These are phyloP conservation scores for Colletotrichum sp. DNA, from an alignment of 2,329 filamentous ascomycete genomes.

Conservation along the genomic window DNA sequence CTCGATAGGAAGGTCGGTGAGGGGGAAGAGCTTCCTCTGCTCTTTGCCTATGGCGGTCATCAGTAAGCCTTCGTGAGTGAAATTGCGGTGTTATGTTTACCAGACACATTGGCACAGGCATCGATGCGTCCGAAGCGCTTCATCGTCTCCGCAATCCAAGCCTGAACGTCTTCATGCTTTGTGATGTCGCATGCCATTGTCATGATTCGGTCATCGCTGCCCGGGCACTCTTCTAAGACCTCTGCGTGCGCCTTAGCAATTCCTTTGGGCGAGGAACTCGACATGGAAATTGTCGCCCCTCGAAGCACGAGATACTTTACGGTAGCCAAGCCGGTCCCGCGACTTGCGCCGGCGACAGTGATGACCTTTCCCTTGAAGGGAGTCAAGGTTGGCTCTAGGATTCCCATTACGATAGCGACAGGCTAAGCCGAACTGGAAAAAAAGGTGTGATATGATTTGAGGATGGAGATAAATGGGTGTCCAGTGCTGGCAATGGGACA, in stretches of 20 bases:
- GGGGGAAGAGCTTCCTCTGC: slow-evolving; percentile 30
- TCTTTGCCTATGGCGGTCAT: slow-evolving; percentile 1
- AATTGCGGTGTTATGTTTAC: neutral
- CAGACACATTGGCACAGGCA: slow-evolving; percentile 4
- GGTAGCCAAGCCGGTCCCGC: slow-evolving; percentile 21
- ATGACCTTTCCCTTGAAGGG: slow-evolving; percentile 25
- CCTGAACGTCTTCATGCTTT: neutral
- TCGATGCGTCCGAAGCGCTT: neutral
- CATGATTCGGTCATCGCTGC: neutral
- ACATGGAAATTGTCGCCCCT: slow-evolving; percentile 25
- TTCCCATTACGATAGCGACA: slow-evolving; percentile 12
- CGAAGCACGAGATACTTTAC: slow-evolving; percentile 24
- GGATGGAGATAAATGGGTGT: neutral
- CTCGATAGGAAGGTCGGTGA: slow-evolving; percentile 23
- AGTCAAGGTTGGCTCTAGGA: slow-evolving; percentile 11
- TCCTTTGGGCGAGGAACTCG: slow-evolving; percentile 19
- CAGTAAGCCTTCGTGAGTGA: neutral
- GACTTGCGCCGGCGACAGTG: slow-evolving; percentile 19
- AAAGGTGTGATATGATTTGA: neutral
- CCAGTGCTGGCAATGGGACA: neutral
- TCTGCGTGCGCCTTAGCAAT: slow-evolving; percentile 27
- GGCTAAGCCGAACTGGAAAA: neutral
- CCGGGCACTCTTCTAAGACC: neutral
- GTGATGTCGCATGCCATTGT: neutral
- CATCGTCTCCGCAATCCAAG: neutral